These are phyloP conservation scores for Globisporangium radiosum DNA, from an alignment of 352 stramenopile genomes.

Conservation along the genomic window DNA sequence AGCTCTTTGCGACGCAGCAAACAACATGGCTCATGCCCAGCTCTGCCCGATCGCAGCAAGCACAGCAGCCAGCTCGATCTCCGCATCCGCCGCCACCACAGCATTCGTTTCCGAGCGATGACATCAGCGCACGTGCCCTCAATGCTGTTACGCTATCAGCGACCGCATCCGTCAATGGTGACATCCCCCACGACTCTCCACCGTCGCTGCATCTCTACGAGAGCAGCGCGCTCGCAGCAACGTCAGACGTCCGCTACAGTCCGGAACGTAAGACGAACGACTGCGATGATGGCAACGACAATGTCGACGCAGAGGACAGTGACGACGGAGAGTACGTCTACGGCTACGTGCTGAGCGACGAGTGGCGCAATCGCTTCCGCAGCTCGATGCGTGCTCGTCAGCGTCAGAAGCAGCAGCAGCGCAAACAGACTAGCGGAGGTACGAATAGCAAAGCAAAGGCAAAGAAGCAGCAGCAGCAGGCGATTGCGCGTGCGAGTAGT, in stretches of 20 bases:
- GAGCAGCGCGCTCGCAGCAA: background rate
- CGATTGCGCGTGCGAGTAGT: conserved; percentile 2
- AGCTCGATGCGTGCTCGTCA: conserved; percentile 6
- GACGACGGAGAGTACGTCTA: conserved; percentile 59
- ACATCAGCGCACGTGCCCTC: background rate
- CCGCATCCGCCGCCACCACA: background rate
- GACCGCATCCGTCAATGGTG: no score
- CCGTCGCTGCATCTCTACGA: background rate
- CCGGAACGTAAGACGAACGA: background rate
- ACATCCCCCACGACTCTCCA: background rate
- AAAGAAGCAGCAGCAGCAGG: conserved; percentile 2
- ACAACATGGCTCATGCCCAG: conserved; percentile 44
- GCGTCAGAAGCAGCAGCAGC: conserved; percentile 10
- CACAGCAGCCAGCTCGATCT: no score
- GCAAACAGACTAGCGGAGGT: background rate
- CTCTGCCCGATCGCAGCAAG: background rate
- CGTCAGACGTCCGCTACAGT: no score
- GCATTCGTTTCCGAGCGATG: background rate
- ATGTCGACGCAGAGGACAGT: conserved; percentile 6
- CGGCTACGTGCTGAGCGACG: conserved; percentile 61
- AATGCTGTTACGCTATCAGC: no score
- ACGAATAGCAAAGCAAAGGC: background rate
- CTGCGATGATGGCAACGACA: background rate
- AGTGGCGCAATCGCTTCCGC: conserved; percentile 55
- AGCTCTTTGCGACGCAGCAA: conserved; percentile 34